A percentile compares a stretch with the other conserved stretches of the same genome.
phyloP scores from a whole-genome alignment of 148 eudicot genomes.

The Silene latifolia region DNA sequence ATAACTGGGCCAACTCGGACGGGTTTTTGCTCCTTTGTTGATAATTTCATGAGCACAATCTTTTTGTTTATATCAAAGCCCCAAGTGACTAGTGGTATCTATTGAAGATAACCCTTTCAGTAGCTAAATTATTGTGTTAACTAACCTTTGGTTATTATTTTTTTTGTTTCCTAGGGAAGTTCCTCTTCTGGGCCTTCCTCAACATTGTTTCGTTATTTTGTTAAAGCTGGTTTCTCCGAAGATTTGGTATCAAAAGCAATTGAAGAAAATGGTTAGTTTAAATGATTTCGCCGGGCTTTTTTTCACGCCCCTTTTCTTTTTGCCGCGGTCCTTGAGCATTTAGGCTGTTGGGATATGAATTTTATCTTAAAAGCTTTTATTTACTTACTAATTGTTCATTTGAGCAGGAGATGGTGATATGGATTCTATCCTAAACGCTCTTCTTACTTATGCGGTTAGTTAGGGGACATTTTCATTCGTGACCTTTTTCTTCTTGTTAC shows the following conservation, averaged over 20 bases:
- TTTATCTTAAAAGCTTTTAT: neutral
- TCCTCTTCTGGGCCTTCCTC: constrained; percentile 52
- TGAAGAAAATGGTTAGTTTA: constrained; percentile 55
- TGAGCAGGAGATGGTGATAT: constrained; percentile 44
- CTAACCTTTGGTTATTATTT: constrained; percentile 9
- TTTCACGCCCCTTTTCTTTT: neutral
- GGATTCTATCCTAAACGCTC: constrained; percentile 48
- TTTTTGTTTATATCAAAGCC: neutral
- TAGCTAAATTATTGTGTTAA: neutral
- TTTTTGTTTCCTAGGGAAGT: constrained; percentile 43
- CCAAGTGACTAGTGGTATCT: neutral
- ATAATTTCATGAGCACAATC: neutral
- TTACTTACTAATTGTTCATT: constrained; percentile 16
- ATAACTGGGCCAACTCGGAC: no score
- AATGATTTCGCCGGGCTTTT: neutral
- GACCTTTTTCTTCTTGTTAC: neutral
- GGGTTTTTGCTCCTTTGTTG: neutral
- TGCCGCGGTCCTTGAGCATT: neutral
- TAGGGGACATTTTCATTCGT: constrained; percentile 3
- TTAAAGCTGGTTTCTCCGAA: constrained; percentile 57
- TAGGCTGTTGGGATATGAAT: neutral
- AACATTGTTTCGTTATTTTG: constrained; percentile 44
- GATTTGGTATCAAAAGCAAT: constrained; percentile 52
- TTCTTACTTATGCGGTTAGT: constrained; percentile 67
- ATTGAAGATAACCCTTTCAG: constrained; percentile 10